Conservation (phyloP, 805 yeast genomes). For the Suhomyces pyralidae region DNA sequence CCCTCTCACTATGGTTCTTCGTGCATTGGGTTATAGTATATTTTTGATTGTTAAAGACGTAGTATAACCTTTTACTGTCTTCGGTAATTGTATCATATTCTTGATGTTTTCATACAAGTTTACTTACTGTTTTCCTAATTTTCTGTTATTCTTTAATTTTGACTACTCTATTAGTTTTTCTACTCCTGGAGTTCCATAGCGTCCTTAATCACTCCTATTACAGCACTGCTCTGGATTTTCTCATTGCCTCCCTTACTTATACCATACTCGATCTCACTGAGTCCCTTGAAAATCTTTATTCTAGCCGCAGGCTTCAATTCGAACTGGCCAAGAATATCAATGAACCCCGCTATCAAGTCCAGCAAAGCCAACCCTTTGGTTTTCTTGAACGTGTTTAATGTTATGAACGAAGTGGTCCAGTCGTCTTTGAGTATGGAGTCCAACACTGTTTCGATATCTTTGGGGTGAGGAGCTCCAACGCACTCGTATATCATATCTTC, state of each 20-base stretch:
- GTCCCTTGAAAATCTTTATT: conserved; percentile 60
- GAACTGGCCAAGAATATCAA: conserved; percentile 64
- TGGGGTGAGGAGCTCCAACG: conserved; percentile 93
- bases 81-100: no score
- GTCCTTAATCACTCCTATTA: conserved; percentile 77
- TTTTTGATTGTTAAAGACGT: neutral
- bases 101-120: neutral
- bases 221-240: conserved; percentile 83
- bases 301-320: conserved; percentile 64
- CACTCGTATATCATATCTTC: conserved; percentile 85
- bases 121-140: neutral
- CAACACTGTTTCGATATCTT: conserved; percentile 71
- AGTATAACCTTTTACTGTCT: neutral
- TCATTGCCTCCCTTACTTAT: conserved; percentile 92
- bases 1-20: neutral
- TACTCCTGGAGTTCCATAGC: conserved; percentile 45
- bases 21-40: no score
- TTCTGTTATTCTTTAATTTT: no score
- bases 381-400: conserved; percentile 63
- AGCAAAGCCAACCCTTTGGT: conserved; percentile 85
- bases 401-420: conserved; percentile 74
- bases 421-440: conserved; percentile 81
- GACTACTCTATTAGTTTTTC: neutral
- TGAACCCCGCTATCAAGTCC: conserved; percentile 76
- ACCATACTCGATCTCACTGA: conserved; percentile 88